These are phyloP conservation scores for Acanthamoeba sp. DNA, from an alignment of 208 protist genomes.

Conservation along the genomic window DNA sequence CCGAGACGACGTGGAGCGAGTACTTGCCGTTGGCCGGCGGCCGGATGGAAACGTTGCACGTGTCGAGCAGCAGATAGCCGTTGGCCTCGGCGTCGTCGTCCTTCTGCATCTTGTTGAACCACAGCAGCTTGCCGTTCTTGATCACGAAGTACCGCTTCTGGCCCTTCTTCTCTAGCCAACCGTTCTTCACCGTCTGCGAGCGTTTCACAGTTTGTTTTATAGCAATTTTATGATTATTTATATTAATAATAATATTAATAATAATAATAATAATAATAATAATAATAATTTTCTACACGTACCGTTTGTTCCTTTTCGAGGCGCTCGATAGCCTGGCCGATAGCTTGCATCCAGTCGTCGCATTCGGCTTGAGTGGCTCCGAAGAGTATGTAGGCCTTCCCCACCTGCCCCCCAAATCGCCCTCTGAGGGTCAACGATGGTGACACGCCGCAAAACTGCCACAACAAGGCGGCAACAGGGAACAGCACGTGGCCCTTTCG, in stretches of 20 bases:
- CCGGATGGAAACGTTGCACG: background rate
- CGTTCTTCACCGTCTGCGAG: background rate
- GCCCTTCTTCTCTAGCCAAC: conserved; percentile 49
- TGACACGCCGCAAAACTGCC: background rate
- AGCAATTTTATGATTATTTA: too few species aligned
- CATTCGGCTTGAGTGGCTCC: conserved; percentile 6
- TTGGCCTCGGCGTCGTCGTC: conserved; percentile 19
- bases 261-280: too few species aligned
- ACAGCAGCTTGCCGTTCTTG: conserved; percentile 44
- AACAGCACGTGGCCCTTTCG: too few species aligned
- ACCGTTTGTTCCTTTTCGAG: background rate
- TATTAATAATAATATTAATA: too few species aligned
- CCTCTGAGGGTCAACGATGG: background rate
- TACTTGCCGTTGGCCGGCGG: conserved; percentile 37
- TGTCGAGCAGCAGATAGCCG: conserved; percentile 2
- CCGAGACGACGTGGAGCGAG: background rate
- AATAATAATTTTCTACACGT: too few species aligned
- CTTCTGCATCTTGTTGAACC: conserved; percentile 54
- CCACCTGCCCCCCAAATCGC: background rate
- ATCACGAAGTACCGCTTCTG: conserved; percentile 58
- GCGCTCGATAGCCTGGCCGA: background rate
- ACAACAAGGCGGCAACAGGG: too few species aligned
- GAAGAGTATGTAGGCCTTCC: conserved; percentile 14
- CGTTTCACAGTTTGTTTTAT: background rate
- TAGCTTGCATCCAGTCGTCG: background rate